Conservation (phyloP, 2,329 filamentous ascomycete species). For the Sarocladium strictum region DNA sequence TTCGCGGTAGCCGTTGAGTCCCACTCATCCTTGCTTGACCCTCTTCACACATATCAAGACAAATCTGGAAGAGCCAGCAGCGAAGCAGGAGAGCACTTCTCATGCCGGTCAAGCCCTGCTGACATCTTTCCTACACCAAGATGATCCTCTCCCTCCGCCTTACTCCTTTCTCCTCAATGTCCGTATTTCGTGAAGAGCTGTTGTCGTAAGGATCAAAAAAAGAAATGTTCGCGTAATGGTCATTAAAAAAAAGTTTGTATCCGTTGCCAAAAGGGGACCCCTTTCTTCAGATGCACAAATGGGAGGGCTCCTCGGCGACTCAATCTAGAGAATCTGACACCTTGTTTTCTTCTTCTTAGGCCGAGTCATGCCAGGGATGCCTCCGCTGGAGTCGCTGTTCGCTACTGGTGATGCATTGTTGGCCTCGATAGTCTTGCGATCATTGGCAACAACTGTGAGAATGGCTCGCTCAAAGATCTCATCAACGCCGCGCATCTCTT, state of each 20-base stretch:
- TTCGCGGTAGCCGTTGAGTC: too few relatives aligned
- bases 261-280: slow-evolving; percentile 16
- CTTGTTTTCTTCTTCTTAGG: slow-evolving; percentile 78
- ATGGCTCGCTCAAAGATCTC: slow-evolving; percentile 94
- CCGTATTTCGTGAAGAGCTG: slow-evolving; percentile 1
- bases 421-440: slow-evolving; percentile 57
- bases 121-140: background rate
- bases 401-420: slow-evolving; percentile 23
- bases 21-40: too few relatives aligned
- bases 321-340: slow-evolving; percentile 67
- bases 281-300: background rate
- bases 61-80: slow-evolving; percentile 6
- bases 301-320: slow-evolving; percentile 2
- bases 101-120: slow-evolving; percentile 5
- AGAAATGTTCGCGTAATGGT: slow-evolving; percentile 32
- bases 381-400: slow-evolving; percentile 30
- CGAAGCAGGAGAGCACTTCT: slow-evolving; percentile 6
- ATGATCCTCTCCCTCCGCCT: slow-evolving; percentile 2
- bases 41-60: too few relatives aligned
- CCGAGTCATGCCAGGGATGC: slow-evolving; percentile 37
- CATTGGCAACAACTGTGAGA: slow-evolving; percentile 79
- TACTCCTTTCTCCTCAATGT: background rate
- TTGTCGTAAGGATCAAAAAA: slow-evolving; percentile 20
- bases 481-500: slow-evolving; percentile 93
- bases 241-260: slow-evolving; percentile 34